phyloP scores from a whole-genome alignment of 1,284 basidiomycete species.

The Irpex rosettiformis region DNA sequence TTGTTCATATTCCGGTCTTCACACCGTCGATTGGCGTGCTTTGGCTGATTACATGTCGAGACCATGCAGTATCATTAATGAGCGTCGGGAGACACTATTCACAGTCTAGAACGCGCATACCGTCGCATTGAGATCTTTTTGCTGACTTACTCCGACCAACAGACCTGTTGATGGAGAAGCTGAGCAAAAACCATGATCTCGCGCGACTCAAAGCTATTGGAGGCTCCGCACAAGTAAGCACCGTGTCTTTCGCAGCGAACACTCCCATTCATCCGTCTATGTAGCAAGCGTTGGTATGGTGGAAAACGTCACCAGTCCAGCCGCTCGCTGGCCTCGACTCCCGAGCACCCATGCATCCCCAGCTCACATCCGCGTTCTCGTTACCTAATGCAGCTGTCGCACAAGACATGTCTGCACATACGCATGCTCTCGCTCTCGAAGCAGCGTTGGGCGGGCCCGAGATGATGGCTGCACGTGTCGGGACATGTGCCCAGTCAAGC shows the following conservation, averaged over 20 bases:
- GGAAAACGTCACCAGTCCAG: slow-evolving; percentile 68
- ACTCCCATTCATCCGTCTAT: slow-evolving; percentile 1
- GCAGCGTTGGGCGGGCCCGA: slow-evolving; percentile 73
- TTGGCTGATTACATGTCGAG: not conserved
- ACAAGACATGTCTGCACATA: slow-evolving; percentile 74
- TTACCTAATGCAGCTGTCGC: slow-evolving; percentile 72
- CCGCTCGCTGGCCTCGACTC: slow-evolving; percentile 66
- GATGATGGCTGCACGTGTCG: slow-evolving; percentile 68
- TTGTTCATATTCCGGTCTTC: not conserved
- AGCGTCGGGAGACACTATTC: not conserved
- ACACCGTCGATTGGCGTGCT: not conserved
- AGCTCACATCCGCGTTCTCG: slow-evolving; percentile 68
- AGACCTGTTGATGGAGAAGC: slow-evolving; percentile 75
- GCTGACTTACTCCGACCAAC: not conserved
- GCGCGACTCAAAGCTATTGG: slow-evolving; percentile 67
- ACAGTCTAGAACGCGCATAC: not conserved
- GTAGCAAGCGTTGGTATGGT: slow-evolving; percentile 80
- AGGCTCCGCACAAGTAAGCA: slow-evolving; percentile 64
- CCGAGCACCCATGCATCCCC: slow-evolving; percentile 57
- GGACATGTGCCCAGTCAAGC: slow-evolving; percentile 63
- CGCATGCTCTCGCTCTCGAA: slow-evolving; percentile 70
- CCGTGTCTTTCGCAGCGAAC: not conserved
- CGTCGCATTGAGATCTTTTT: not conserved
- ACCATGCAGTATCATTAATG: not conserved
- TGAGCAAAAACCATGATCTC: slow-evolving; percentile 63